A percentile compares a stretch with the other conserved stretches of the same genome.
Evolutionary conservation across 164 flowering plant genomes (phyloP).

Genomic region (Piper betle): DNA sequence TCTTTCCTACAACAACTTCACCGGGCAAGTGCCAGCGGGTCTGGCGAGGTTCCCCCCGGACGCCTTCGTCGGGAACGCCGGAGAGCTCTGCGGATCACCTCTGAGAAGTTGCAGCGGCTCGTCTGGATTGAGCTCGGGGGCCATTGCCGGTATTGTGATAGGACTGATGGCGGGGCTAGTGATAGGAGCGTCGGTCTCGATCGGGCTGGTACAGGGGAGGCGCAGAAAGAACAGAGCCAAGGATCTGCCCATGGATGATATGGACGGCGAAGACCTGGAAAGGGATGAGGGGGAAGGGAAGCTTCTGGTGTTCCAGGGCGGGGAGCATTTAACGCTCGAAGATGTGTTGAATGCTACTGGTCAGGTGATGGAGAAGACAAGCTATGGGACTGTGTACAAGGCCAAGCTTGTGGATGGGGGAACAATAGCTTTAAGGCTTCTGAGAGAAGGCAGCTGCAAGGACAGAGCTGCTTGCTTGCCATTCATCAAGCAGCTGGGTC

Average conservation of each 20-base stretch:
- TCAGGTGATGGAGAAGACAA: slow-evolving; percentile 94
- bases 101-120: slow-evolving; percentile 39
- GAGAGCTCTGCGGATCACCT: slow-evolving; percentile 63
- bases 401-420: slow-evolving; percentile 96
- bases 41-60: slow-evolving; percentile 42
- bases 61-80: slow-evolving; percentile 67
- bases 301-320: slow-evolving; percentile 79
- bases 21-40: slow-evolving; percentile 54
- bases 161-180: slow-evolving; percentile 81
- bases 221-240: slow-evolving; percentile 42
- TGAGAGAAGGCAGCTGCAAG: slow-evolving; percentile 94
- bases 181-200: slow-evolving; percentile 63
- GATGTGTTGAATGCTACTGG: slow-evolving; percentile 98
- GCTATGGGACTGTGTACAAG: slow-evolving; percentile 89
- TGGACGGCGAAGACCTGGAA: slow-evolving; percentile 45
- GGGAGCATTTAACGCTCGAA: slow-evolving; percentile 85
- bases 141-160: slow-evolving; percentile 84
- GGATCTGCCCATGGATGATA: slow-evolving; percentile 37
- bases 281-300: slow-evolving; percentile 50
- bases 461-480: slow-evolving; percentile 65
- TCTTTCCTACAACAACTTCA: slow-evolving; percentile 82
- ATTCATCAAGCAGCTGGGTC: slow-evolving; percentile 73
- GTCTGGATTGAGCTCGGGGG: slow-evolving; percentile 67
- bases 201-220: slow-evolving; percentile 77
- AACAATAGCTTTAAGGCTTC: slow-evolving; percentile 71